A percentile compares a stretch with the other conserved stretches of the same genome.
These are phyloP conservation scores for Nicotiana sylvestris DNA, from an alignment of 257 asterid species.

Conservation along the genomic window DNA sequence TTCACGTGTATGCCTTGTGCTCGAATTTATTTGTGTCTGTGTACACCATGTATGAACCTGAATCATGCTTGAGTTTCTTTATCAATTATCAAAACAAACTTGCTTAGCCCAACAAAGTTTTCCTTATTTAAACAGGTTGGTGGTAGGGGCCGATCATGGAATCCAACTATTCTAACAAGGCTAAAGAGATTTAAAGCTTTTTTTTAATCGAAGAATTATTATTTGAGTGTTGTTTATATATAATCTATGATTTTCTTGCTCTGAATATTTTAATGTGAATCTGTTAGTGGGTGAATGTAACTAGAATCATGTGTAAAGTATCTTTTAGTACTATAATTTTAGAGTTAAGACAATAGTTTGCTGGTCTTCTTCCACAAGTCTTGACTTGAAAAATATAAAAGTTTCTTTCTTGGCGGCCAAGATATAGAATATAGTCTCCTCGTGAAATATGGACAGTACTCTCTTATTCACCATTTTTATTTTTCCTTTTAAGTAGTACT, in stretches of 20 bases:
- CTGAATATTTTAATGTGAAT: background rate
- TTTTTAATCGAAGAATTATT: background rate
- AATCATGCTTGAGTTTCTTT: too few species aligned
- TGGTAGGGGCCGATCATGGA: background rate
- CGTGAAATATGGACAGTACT: conserved; percentile 20
- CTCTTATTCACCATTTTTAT: background rate
- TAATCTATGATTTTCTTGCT: background rate
- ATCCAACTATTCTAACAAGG: background rate
- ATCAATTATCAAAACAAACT: too few species aligned
- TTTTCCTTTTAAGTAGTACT: background rate
- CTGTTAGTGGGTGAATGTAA: background rate
- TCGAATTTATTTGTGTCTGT: too few species aligned
- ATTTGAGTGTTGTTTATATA: background rate
- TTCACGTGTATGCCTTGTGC: too few species aligned
- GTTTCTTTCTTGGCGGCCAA: conserved; percentile 35
- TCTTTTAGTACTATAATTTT: background rate
- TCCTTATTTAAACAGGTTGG: background rate
- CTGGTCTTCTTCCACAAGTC: conserved; percentile 9
- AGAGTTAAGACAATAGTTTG: background rate
- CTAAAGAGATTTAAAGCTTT: background rate
- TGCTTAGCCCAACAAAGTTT: background rate
- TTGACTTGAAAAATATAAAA: conserved; percentile 17
- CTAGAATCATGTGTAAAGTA: background rate
- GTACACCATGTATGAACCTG: too few species aligned
- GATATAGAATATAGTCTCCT: conserved; percentile 22